Evolutionary conservation across 2,329 filamentous ascomycete species (phyloP).

Genomic region (Aspergillus unguis): DNA sequence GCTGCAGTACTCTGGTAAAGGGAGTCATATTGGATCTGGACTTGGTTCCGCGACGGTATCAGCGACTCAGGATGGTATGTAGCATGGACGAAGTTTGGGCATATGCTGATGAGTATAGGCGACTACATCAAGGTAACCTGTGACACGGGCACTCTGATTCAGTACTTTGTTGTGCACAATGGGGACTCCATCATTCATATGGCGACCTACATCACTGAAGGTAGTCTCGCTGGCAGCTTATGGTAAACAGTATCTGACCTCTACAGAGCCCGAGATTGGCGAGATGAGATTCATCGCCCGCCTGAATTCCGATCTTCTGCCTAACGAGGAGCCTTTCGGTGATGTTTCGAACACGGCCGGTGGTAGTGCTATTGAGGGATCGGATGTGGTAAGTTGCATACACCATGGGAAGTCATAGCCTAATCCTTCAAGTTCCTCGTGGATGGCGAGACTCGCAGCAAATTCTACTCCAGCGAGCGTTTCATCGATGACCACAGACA

Average conservation of each 20-base stretch:
- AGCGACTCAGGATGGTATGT: conserved; percentile 37
- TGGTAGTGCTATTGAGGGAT: conserved; percentile 54
- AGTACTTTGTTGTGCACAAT: conserved; percentile 60
- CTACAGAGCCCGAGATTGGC: conserved; percentile 50
- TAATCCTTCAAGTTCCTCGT: conserved; percentile 48
- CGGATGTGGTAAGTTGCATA: conserved; percentile 43
- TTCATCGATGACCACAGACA: conserved; percentile 67
- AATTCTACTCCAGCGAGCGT: conserved; percentile 67
- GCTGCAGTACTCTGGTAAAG: conserved; percentile 53
- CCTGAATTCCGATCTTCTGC: conserved; percentile 51
- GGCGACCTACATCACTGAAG: conserved; percentile 59
- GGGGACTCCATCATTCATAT: conserved; percentile 61
- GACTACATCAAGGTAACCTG: conserved; percentile 62
- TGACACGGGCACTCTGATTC: conserved; percentile 57
- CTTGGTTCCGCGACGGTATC: conserved; percentile 58
- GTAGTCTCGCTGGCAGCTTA: conserved; percentile 13
- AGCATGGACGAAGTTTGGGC: not conserved
- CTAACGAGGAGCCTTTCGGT: conserved; percentile 54
- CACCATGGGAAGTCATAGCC: not conserved
- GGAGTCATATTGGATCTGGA: conserved; percentile 58
- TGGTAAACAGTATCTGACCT: not conserved
- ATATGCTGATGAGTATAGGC: not conserved
- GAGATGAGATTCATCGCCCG: conserved; percentile 65
- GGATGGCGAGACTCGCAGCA: conserved; percentile 61
- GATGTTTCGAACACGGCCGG: conserved; percentile 55